Evolutionary conservation across 805 yeast genomes (phyloP).

Genomic region (Saccharomyces jurei): DNA sequence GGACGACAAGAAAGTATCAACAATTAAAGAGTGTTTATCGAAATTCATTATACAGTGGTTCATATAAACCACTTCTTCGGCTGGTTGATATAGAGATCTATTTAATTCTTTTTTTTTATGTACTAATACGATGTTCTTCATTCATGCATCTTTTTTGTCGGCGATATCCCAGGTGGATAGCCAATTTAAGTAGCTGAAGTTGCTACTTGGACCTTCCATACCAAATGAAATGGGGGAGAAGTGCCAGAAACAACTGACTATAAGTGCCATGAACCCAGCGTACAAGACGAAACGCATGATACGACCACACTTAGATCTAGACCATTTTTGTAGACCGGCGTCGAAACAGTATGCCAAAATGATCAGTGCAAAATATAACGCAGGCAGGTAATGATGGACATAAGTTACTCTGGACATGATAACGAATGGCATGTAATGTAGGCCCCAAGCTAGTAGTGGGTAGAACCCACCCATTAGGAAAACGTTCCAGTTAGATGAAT

Average conservation of each 20-base stretch:
- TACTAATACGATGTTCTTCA: not conserved
- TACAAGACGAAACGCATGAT: conserved; percentile 31
- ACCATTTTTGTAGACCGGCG: conserved; percentile 30
- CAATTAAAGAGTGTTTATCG: not conserved
- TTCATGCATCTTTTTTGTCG: conserved; percentile 7
- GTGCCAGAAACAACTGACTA: conserved; percentile 49
- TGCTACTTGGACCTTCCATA: conserved; percentile 41
- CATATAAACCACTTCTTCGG: not conserved
- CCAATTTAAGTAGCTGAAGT: conserved; percentile 42
- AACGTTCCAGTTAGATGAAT: conserved; percentile 38
- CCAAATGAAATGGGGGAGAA: conserved; percentile 62
- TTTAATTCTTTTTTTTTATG: not conserved
- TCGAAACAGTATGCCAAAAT: conserved; percentile 49
- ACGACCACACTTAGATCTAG: conserved; percentile 23
- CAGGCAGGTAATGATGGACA: conserved; percentile 80
- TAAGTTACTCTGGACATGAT: conserved; percentile 83
- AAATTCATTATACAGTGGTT: not conserved
- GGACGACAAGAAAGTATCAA: not conserved
- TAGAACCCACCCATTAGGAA: conserved; percentile 66
- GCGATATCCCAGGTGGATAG: conserved; percentile 40
- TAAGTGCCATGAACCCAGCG: conserved; percentile 33
- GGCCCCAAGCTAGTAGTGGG: conserved; percentile 76
- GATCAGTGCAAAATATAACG: conserved; percentile 66
- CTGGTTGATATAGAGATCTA: not conserved
- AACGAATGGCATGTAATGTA: conserved; percentile 68